Evolutionary conservation across 345 rosid species (phyloP), one percentile per base, ranked within the genome.

Genomic region (Aegle marmelos): DNA sequence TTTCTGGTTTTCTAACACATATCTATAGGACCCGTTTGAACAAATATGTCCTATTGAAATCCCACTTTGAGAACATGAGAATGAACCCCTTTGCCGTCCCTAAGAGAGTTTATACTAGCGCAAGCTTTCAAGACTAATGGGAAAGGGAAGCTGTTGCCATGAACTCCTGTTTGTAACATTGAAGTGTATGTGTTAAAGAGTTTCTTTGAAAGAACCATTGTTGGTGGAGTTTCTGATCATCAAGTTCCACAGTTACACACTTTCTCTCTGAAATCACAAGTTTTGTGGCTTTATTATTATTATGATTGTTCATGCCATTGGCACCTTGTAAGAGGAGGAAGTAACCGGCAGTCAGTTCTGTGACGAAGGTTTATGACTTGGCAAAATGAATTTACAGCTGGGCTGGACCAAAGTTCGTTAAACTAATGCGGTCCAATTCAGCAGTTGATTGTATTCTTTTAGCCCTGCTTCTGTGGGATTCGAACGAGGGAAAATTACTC

Each of bases 101-200:
- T 67, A 64, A 78, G 9, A 25, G 85, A 75, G 69, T 56, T 58
- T 41, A 37, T 27, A 9, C 31, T 45, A 30, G 79, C 68, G 22
- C 79, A 78, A 25, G 82, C 79, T 78, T 82, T 82, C 33, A 82
- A 34, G 41, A 82, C 68, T 59, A 82, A 56, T 17, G 85, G 84
- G 72, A 68, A 63, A 8, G 84, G 75, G 76, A 75, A 82, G 69
- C 10, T 62, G 63, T 79, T 82, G 69, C 81, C 82, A 27, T 48
- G 79, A 28, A 78, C n/a, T 30, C 85, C 85, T 6, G 21, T 54
- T 5, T 33, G 75, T 8, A 78, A 33, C 76, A 82, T 74, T 21
- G 69, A 70, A 56, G 56, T 45, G 65, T 74, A 82, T 17, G 61
- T 69, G 33, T 25, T n/a, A 1, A n/a, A 82, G 54, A 56, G 82